Percentiles rank a stretch among this genome's conserved stretches.
phyloP scores from a whole-genome alignment of 352 stramenopile species.

The Phytophthora sp. region DNA sequence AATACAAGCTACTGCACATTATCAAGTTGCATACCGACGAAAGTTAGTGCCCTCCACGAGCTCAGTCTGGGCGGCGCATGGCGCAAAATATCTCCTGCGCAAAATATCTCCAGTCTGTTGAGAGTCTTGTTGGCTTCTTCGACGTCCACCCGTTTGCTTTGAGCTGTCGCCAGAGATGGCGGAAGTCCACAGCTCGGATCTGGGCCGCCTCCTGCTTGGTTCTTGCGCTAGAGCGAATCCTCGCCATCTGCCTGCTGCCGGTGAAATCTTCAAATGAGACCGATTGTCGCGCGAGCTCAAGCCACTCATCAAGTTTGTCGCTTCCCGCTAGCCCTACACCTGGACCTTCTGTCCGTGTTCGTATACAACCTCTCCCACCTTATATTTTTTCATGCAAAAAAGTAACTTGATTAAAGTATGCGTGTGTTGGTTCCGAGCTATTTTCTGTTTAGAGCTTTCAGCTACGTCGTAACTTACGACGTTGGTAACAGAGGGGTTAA shows the following conservation, averaged over 20 bases:
- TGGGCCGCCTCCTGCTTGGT: not conserved
- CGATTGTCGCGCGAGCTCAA: not conserved
- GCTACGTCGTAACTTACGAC: not conserved
- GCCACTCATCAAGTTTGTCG: not conserved
- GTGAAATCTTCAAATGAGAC: not conserved
- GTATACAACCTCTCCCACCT: not conserved
- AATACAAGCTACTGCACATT: too few species aligned
- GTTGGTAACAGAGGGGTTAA: not conserved
- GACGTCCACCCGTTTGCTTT: not conserved
- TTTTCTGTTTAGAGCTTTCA: not conserved
- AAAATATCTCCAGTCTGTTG: not conserved
- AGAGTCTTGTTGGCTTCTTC: not conserved
- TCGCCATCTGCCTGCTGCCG: not conserved
- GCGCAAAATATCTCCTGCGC: not conserved
- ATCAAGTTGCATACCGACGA: too few species aligned
- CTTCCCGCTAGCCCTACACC: not conserved
- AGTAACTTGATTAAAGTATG: not conserved
- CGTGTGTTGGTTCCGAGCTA: not conserved
- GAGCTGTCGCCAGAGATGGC: not conserved
- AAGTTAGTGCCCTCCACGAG: not conserved
- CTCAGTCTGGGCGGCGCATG: not conserved
- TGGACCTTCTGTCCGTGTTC: not conserved
- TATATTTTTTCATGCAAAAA: not conserved
- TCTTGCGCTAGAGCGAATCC: not conserved
- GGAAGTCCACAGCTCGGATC: not conserved